Evolutionary conservation across 78 protist species (phyloP).

Genomic region (Protostelium mycophagum): DNA sequence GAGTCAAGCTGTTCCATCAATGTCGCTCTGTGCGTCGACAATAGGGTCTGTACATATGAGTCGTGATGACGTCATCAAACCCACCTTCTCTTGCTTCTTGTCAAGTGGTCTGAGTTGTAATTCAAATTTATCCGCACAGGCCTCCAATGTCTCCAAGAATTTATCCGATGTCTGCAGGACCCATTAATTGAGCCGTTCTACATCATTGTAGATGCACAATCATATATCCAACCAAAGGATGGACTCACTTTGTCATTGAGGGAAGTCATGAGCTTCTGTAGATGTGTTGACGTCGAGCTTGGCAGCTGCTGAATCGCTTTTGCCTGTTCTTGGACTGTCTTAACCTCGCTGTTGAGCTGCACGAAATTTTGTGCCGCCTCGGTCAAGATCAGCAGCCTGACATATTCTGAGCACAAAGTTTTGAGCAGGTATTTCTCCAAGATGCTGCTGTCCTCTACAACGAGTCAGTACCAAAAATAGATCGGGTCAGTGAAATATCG

Average conservation of each 20-base stretch:
- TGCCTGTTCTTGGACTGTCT: conserved; percentile 26
- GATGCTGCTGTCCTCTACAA: background rate
- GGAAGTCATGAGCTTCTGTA: conserved; percentile 27
- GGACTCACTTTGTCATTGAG: conserved; percentile 20
- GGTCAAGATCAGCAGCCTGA: conserved; percentile 22
- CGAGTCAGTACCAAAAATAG: background rate
- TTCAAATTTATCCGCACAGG: conserved; percentile 19
- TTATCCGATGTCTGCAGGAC: conserved; percentile 11
- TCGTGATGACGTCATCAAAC: background rate
- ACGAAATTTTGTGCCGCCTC: conserved; percentile 34
- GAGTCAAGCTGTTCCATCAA: background rate
- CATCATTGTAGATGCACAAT: no score
- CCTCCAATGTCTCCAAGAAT: conserved; percentile 29
- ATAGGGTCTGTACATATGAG: background rate
- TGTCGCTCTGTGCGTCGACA: background rate
- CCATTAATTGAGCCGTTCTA: no score
- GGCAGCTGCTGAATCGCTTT: conserved; percentile 16
- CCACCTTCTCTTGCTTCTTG: conserved; percentile 42
- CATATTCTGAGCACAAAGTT: conserved; percentile 8
- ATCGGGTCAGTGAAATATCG: background rate
- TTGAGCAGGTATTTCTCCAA: conserved; percentile 39
- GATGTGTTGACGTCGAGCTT: background rate
- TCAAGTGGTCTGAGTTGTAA: conserved; percentile 43
- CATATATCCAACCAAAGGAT: background rate
- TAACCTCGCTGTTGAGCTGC: conserved; percentile 2